phyloP scores from a whole-genome alignment of 345 rosid species.

The Citrus australasica region DNA sequence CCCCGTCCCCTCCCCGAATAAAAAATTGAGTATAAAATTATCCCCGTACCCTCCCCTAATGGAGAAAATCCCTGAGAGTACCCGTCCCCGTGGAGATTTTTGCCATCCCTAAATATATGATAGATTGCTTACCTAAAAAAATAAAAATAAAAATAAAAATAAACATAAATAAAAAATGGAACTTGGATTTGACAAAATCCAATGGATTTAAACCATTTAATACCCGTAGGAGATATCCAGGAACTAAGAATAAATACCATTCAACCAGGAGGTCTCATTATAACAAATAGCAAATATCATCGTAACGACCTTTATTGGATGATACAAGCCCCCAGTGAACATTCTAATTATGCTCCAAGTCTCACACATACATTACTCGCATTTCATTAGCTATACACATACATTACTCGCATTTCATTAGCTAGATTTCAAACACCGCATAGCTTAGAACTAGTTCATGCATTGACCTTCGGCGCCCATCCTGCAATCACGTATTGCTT shows the following conservation, averaged over 20 bases:
- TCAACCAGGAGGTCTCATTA: not conserved
- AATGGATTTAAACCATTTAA: too few species aligned
- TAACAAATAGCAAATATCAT: not conserved
- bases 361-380: not conserved
- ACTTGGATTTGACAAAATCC: too few species aligned
- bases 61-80: too few species aligned
- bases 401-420: slow-evolving; percentile 2
- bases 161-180: too few species aligned
- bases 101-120: too few species aligned
- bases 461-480: slow-evolving; percentile 81
- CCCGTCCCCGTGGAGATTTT: too few species aligned
- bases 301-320: slow-evolving; percentile 5
- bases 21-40: too few species aligned
- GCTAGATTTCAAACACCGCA: slow-evolving; percentile 16
- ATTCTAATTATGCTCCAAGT: too few species aligned
- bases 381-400: not conserved
- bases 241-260: not conserved
- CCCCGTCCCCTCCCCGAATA: too few species aligned
- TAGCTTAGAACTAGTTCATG: slow-evolving; percentile 31
- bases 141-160: too few species aligned
- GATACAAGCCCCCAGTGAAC: not conserved
- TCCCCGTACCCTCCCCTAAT: too few species aligned
- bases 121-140: too few species aligned
- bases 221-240: not conserved
- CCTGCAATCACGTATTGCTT: slow-evolving; percentile 69